These are phyloP conservation scores for Boletus albobrunnescens DNA, from an alignment of 1,284 basidiomycete species.

Conservation along the genomic window DNA sequence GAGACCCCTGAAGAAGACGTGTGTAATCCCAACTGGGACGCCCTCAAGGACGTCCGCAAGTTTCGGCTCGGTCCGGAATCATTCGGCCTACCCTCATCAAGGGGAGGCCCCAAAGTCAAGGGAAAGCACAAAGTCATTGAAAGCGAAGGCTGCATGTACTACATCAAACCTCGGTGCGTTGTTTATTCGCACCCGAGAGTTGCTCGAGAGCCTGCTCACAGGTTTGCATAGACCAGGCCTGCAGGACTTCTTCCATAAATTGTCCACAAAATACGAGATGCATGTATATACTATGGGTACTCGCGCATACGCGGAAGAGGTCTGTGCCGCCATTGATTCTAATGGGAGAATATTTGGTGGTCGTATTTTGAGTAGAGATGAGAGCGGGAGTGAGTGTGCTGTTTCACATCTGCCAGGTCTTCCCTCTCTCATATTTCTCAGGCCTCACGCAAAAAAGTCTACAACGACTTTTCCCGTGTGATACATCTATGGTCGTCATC, in stretches of 20 bases:
- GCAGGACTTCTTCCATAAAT: slow-evolving; percentile 67
- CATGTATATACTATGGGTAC: slow-evolving; percentile 99
- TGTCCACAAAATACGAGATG: slow-evolving; percentile 89
- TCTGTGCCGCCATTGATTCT: slow-evolving; percentile 92
- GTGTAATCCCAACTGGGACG: slow-evolving; percentile 86
- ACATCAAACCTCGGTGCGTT: slow-evolving; percentile 89
- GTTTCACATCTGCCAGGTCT: neutral
- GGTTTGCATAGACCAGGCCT: slow-evolving; percentile 73
- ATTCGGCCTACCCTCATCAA: slow-evolving; percentile 46
- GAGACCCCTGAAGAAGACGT: slow-evolving; percentile 45
- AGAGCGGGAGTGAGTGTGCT: slow-evolving; percentile 79
- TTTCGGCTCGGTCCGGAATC: slow-evolving; percentile 85
- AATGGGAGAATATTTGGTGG: slow-evolving; percentile 82
- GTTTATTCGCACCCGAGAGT: slow-evolving; percentile 4
- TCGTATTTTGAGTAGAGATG: slow-evolving; percentile 88
- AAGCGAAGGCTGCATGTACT: slow-evolving; percentile 88
- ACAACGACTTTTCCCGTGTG: slow-evolving; percentile 88
- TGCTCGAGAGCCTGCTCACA: slow-evolving; percentile 9
- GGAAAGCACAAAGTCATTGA: slow-evolving; percentile 61
- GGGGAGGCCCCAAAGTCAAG: slow-evolving; percentile 35
- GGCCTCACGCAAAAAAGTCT: slow-evolving; percentile 90
- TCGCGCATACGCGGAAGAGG: slow-evolving; percentile 91
- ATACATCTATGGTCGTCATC: slow-evolving; percentile 98
- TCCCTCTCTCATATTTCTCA: slow-evolving; percentile 23
- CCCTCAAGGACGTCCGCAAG: slow-evolving; percentile 82